Evolutionary conservation across 495 filamentous ascomycete genomes (phyloP).

Genomic region (Annulohypoxylon bovei): DNA sequence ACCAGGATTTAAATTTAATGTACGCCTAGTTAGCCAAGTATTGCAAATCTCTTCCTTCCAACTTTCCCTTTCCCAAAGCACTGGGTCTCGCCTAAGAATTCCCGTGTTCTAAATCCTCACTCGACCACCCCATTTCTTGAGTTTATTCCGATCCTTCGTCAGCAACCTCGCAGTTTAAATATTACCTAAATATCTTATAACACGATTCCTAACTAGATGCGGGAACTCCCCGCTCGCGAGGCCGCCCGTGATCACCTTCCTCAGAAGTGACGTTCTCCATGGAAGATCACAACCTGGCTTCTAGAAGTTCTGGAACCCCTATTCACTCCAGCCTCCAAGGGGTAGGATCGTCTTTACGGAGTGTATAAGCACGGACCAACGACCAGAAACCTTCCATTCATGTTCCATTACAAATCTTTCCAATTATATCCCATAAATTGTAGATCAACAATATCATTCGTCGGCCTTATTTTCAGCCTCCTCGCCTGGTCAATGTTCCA

Average conservation of each 20-base stretch:
- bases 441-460: constrained; percentile 8
- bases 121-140: background rate
- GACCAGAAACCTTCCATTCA: constrained; percentile 7
- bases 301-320: background rate
- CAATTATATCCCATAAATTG: constrained; percentile 32
- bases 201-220: background rate
- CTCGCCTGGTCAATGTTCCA: background rate
- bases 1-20: constrained; percentile 5
- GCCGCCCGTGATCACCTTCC: constrained; percentile 22
- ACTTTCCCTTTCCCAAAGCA: background rate
- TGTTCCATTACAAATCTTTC: constrained; percentile 37
- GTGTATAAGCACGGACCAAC: constrained; percentile 16
- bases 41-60: background rate
- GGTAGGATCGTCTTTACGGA: constrained; percentile 4
- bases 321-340: background rate
- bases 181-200: background rate
- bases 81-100: background rate
- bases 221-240: constrained; percentile 1
- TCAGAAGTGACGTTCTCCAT: background rate
- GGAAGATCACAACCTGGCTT: constrained; percentile 6
- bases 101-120: constrained; percentile 3
- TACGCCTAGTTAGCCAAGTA: constrained; percentile 20
- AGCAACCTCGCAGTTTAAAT: constrained; percentile 16
- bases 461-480: constrained; percentile 28
- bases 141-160: constrained; percentile 26